Base-by-base conservation (phyloP, 306 rosid species). In the Sechiopsis laciniata region DNA sequence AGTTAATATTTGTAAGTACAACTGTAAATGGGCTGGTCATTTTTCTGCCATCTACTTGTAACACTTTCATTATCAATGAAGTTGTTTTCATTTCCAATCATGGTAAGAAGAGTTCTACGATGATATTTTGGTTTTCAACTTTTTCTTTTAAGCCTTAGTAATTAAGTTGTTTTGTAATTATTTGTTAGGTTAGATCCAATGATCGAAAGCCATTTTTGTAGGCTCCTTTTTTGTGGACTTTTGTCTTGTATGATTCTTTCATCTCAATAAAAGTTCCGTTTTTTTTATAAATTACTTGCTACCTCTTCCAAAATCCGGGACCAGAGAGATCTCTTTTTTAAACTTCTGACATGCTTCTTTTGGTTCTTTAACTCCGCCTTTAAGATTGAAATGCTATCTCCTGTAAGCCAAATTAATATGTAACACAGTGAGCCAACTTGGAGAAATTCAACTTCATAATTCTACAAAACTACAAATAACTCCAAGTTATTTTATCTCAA, bases 221-320 rank as follows among this genome's bases (percentile, higher is more conserved):
- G 45, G 45, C 45, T 37, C 45, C 45, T 37, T 37, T 32, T 37
- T 37, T 37, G 45, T 37, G 45, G 45, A 7, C 45, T 37, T 32
- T 32, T 32, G 5, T 32, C 6, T 32, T 32, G 37, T 32, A 32
- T 32, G 37, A 32, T 32, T 32, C 37, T 32, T 32, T 32, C 37
- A 32, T 32, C 37, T 32, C 37, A 32, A 32, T 32, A 32, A 3
- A 32, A 32, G 37, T 32, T 32, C 0, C 8, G 8, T 7, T 37
- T 35, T 35, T 35, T 32, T 32, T 1, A 32, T 1, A 32, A 32
- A 32, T 2, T 32, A 71, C 78, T 83, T 80, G 82, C 80, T 78
- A 95, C 99, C 99, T 91, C 96, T 86, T 95, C 99, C 88, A 95
- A 81, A 82, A 91, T 89, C 90, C 75, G 85, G 79, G 97, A 88